Conservation (phyloP, 352 stramenopile species). For the Phytophthora podocarpi region DNA sequence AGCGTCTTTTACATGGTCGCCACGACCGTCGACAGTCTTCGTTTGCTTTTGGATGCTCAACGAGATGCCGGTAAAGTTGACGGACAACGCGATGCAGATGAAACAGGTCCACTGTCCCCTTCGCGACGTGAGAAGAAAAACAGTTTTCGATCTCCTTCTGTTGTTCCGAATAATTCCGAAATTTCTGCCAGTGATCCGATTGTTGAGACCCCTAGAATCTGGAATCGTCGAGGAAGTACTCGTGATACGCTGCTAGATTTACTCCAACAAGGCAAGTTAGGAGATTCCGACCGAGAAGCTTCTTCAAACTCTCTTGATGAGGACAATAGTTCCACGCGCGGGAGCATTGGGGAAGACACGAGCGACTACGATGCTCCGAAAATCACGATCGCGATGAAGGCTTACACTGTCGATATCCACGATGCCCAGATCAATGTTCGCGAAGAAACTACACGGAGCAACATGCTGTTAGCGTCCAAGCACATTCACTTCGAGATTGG, state of each 20-base stretch:
- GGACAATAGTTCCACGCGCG: slow-evolving; percentile 12
- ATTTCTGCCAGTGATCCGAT: neutral
- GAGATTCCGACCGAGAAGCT: slow-evolving; percentile 30
- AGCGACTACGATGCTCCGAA: slow-evolving; percentile 25
- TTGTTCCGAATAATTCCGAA: slow-evolving; percentile 6
- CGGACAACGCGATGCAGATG: neutral
- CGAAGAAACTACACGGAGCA: slow-evolving; percentile 70
- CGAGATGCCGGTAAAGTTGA: slow-evolving; percentile 18
- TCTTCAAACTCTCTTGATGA: slow-evolving; percentile 20
- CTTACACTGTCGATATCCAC: slow-evolving; percentile 79
- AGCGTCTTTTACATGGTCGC: slow-evolving; percentile 73
- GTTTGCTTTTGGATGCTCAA: slow-evolving; percentile 46
- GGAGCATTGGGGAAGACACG: slow-evolving; percentile 17
- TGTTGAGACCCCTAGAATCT: neutral
- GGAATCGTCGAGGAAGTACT: slow-evolving; percentile 48
- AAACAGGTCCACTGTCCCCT: slow-evolving; percentile 2
- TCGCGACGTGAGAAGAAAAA: slow-evolving; percentile 16
- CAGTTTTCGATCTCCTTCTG: slow-evolving; percentile 26
- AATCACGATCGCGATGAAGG: slow-evolving; percentile 56
- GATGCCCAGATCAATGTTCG: slow-evolving; percentile 82
- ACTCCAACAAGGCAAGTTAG: slow-evolving; percentile 74
- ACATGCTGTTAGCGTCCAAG: slow-evolving; percentile 69
- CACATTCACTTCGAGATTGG: slow-evolving; percentile 82
- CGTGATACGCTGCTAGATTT: slow-evolving; percentile 73
- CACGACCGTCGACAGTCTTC: slow-evolving; percentile 56